A percentile compares a stretch with the other conserved stretches of the same genome.
These are phyloP conservation scores for Vaccinium vitisidaea DNA, from an alignment of 148 eudicot genomes.

Conservation along the genomic window DNA sequence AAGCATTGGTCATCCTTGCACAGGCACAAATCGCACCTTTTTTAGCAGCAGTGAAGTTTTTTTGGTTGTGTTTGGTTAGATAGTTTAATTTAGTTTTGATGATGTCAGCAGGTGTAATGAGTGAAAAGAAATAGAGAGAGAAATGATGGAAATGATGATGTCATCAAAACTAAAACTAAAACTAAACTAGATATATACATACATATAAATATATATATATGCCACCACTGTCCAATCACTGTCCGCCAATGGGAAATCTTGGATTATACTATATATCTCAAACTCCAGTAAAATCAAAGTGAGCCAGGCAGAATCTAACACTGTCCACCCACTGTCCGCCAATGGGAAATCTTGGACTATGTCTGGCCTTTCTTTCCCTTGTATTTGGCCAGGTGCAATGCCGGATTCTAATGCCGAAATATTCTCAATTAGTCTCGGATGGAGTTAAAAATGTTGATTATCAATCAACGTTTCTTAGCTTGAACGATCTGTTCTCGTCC, in stretches of 20 bases:
- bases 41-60: neutral
- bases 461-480: neutral
- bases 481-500: neutral
- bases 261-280: neutral
- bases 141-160: too few species aligned
- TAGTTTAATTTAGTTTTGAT: too few species aligned
- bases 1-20: neutral
- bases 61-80: too few species aligned
- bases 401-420: conserved; percentile 21
- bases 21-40: neutral
- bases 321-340: neutral
- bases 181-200: too few species aligned
- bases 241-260: neutral
- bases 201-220: too few species aligned
- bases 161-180: too few species aligned
- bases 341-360: neutral
- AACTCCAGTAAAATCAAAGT: too few species aligned
- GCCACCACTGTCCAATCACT: too few species aligned
- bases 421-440: conserved; percentile 27
- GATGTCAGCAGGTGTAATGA: too few species aligned
- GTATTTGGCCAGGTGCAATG: conserved; percentile 8
- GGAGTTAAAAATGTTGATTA: conserved; percentile 14
- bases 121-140: too few species aligned
- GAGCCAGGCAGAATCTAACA: neutral
- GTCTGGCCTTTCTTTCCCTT: conserved; percentile 15